Percentiles rank a stretch among this genome's conserved stretches.
These are phyloP conservation scores for Jacaranda mimosifolia DNA, from an alignment of 257 asterid genomes.

Conservation along the genomic window DNA sequence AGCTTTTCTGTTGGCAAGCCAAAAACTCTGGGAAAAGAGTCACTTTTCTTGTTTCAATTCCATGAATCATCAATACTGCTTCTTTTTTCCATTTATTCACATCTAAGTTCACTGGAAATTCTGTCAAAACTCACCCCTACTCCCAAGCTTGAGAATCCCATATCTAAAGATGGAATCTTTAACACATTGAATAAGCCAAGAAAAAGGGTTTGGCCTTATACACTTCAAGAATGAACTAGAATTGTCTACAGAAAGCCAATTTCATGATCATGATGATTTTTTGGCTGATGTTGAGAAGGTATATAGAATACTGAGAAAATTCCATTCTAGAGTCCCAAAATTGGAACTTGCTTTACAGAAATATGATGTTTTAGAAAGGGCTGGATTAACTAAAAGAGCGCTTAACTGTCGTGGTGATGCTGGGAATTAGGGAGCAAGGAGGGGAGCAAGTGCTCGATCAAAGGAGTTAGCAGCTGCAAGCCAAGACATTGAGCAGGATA, in stretches of 20 bases:
- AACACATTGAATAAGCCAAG: conserved; percentile 9
- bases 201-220: conserved; percentile 55
- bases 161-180: no score
- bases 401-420: conserved; percentile 94
- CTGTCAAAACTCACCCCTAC: conserved; percentile 29
- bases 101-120: conserved; percentile 42
- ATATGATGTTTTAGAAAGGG: conserved; percentile 71
- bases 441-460: no score
- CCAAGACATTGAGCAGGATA: no score
- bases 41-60: conserved; percentile 33
- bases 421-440: no score
- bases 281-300: conserved; percentile 82
- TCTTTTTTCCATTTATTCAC: conserved; percentile 49
- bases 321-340: conserved; percentile 82
- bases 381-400: conserved; percentile 87
- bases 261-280: conserved; percentile 64
- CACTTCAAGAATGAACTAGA: conserved; percentile 51
- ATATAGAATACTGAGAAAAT: conserved; percentile 70
- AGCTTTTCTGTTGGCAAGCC: conserved; percentile 29
- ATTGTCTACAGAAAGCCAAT: conserved; percentile 35
- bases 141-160: conserved; percentile 24
- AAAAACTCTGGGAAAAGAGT: background rate
- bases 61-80: conserved; percentile 40
- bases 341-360: conserved; percentile 86
- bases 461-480: no score